Evolutionary conservation across 2,329 filamentous ascomycete species (phyloP).

Genomic region (Nigrograna mackinnonii): DNA sequence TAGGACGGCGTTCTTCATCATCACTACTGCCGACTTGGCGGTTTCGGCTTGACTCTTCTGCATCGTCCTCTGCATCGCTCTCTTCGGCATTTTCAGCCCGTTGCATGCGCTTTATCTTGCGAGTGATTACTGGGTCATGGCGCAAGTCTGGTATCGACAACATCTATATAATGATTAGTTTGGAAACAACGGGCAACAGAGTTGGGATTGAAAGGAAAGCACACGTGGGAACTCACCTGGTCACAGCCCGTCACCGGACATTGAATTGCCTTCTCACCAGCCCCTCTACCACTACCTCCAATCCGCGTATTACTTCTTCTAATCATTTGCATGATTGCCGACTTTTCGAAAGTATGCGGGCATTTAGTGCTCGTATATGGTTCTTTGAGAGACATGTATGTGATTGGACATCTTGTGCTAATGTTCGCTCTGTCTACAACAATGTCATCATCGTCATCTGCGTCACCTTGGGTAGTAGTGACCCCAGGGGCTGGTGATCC

Average conservation of each 20-base stretch:
- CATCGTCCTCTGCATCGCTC: constrained; percentile 31
- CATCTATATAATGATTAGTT: constrained; percentile 22
- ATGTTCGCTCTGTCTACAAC: constrained; percentile 66
- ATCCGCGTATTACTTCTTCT: constrained; percentile 17
- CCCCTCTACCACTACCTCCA: constrained; percentile 12
- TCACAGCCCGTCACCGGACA: constrained; percentile 71
- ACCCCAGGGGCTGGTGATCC: constrained; percentile 47
- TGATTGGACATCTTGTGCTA: constrained; percentile 72
- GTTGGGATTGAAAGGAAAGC: neutral
- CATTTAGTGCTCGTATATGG: constrained; percentile 70
- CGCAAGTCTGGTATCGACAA: constrained; percentile 31
- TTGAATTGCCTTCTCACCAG: constrained; percentile 44
- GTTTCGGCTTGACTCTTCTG: neutral
- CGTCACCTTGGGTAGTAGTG: constrained; percentile 42
- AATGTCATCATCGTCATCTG: constrained; percentile 69
- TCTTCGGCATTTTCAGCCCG: constrained; percentile 26
- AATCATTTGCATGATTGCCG: constrained; percentile 62
- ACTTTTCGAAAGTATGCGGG: constrained; percentile 73
- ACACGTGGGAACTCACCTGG: constrained; percentile 36
- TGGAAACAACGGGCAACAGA: neutral
- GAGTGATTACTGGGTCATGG: constrained; percentile 33
- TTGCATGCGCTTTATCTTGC: constrained; percentile 43
- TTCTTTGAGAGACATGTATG: constrained; percentile 65
- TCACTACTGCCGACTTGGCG: neutral
- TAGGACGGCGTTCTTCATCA: neutral